Conservation (phyloP, 768 basidiomycete species). For the Trametes meyenii region DNA sequence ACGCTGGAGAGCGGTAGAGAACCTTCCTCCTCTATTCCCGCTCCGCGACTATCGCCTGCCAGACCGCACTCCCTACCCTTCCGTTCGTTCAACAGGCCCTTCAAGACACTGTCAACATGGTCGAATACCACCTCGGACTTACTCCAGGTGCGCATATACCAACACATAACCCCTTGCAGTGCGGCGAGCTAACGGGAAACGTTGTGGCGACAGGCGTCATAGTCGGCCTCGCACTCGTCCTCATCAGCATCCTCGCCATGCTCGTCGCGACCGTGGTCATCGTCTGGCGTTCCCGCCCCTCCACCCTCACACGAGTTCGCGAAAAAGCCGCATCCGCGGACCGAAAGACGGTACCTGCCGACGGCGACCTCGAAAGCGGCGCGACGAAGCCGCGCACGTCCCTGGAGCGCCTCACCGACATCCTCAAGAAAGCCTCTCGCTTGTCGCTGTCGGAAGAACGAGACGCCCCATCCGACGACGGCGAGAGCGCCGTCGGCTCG, state of each 20-base stretch:
- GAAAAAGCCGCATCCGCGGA: not conserved
- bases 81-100: not conserved
- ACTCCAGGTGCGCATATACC: slow-evolving; percentile 9
- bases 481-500: slow-evolving; percentile 1
- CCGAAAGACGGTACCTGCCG: not conserved
- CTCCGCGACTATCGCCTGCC: not conserved
- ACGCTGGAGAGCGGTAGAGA: not conserved
- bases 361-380: slow-evolving; percentile 14
- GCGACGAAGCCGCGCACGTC: not conserved
- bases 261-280: slow-evolving; percentile 19
- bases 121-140: slow-evolving; percentile 20
- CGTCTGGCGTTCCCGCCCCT: slow-evolving; percentile 22
- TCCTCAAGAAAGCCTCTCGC: not conserved
- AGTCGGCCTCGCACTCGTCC: slow-evolving; percentile 17
- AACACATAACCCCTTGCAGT: not conserved
- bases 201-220: slow-evolving; percentile 11
- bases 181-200: not conserved
- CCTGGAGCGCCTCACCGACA: slow-evolving; percentile 1
- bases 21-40: not conserved
- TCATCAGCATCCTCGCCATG: slow-evolving; percentile 17
- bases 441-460: not conserved
- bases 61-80: not conserved
- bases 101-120: slow-evolving; percentile 6
- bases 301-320: slow-evolving; percentile 6
- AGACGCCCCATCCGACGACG: not conserved